A percentile compares a stretch with the other conserved stretches of the same genome.
These are phyloP conservation scores for Conringia planisiliqua DNA, from an alignment of 345 rosid species.

Conservation along the genomic window DNA sequence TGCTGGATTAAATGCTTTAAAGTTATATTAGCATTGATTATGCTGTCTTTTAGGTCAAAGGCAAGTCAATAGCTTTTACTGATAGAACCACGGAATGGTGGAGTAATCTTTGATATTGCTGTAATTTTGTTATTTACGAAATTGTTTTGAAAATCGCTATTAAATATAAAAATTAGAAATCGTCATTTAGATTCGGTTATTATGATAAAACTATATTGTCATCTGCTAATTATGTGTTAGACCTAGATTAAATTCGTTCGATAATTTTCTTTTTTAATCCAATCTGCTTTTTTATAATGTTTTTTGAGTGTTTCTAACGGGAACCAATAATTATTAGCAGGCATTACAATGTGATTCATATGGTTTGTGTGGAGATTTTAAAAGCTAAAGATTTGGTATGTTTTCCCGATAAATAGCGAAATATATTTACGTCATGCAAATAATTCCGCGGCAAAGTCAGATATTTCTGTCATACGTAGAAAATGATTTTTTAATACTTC, in stretches of 20 bases:
- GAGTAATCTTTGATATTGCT: neutral
- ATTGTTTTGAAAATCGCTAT: neutral
- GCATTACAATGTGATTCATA: slow-evolving; percentile 10
- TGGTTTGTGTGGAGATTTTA: neutral
- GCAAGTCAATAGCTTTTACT: slow-evolving; percentile 1
- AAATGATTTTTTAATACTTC: neutral
- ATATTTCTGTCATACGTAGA: neutral
- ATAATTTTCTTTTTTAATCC: neutral
- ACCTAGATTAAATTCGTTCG: neutral
- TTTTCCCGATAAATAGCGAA: neutral
- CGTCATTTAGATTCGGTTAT: neutral
- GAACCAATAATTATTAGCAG: neutral
- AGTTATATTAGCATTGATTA: slow-evolving; percentile 1
- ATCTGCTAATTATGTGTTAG: neutral
- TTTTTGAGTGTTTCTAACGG: neutral
- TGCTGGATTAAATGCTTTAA: neutral
- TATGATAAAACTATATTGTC: neutral
- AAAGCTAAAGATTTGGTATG: neutral
- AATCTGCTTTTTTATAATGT: neutral
- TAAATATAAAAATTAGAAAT: too few species aligned
- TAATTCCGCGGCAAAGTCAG: neutral
- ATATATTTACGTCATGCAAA: neutral
- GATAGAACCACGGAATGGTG: neutral
- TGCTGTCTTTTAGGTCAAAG: slow-evolving; percentile 2
- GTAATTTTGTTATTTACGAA: slow-evolving; percentile 22